Evolutionary conservation across 2,329 filamentous ascomycete species (phyloP), one percentile per base, ranked within the genome.

Genomic region (Penicillium hesseltinei): DNA sequence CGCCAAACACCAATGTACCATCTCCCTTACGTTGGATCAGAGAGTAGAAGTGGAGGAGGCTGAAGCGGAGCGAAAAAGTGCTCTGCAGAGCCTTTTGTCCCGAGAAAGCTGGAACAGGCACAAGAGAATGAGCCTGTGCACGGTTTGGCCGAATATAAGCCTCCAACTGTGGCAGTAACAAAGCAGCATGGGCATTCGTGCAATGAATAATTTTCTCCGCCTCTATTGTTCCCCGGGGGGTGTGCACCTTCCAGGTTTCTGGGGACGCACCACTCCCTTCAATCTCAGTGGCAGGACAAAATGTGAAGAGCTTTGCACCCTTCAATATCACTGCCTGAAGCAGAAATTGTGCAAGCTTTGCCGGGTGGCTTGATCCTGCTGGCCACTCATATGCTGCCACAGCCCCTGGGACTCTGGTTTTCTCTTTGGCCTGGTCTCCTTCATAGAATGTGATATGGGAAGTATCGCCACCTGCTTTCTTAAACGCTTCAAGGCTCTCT

Each of bases 331-430:
- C 70, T 17, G 69, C 64, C 13, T 62, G 64, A 21, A 82, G 66
- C 13, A 82, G 70, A 70, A 78, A 81, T n/a, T 81, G 79, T 0
- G 76, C 75, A 21, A 82, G 64, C 61, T 81, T 81, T 6, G 79
- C 79, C 3, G 80, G 79, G 63, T 81, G 80, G 35, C 71, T 77
- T 3, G 78, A 80, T 3, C 77, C 80, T 15, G 78, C 80, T 4
- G 79, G 77, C 80, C 80, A 82, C 60, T 81, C 79, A 57, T 81
- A 82, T 8, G 79, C 80, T n/a, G 75, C 72, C 11, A 80, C 53
- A 0, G 76, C 75, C 2, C 66, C 66, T 4, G 64, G 49, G 5
- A 81, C 69, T 29, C 75, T 69, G 0, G 78, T 80, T 54, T 66
- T 71, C 8, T 45, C 44, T 46, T 62, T 64, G 3, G 78, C 77